phyloP scores from a whole-genome alignment of 1,284 basidiomycete species.

The Schizophyllum amplum region DNA sequence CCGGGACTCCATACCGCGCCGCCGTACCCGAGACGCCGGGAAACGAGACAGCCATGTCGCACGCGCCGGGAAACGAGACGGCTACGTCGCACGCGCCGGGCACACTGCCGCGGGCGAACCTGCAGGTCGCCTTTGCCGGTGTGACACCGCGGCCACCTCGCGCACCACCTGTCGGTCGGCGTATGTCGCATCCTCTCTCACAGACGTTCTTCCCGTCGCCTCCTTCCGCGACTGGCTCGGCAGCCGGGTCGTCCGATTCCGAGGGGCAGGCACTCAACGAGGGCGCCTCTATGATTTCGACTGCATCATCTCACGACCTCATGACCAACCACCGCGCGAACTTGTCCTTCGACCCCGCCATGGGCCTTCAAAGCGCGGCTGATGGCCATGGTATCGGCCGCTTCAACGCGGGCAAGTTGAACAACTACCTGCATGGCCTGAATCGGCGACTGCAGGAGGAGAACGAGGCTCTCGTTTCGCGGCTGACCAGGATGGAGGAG shows the following conservation, averaged over 20 bases:
- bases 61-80: conserved; percentile 10
- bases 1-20: conserved; percentile 52
- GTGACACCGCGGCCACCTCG: conserved; percentile 49
- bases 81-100: conserved; percentile 4
- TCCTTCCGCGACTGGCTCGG: neutral
- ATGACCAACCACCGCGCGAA: conserved; percentile 74
- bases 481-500: conserved; percentile 41
- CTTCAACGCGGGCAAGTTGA: conserved; percentile 77
- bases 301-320: conserved; percentile 77
- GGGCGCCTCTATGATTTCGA: conserved; percentile 61
- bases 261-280: conserved; percentile 18
- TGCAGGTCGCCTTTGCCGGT: conserved; percentile 49
- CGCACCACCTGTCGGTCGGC: conserved; percentile 18
- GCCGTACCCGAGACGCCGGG: conserved; percentile 24
- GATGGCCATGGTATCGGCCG: conserved; percentile 51
- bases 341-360: conserved; percentile 74
- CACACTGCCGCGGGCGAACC: conserved; percentile 18
- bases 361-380: conserved; percentile 53
- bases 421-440: conserved; percentile 73
- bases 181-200: conserved; percentile 55
- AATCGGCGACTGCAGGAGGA: conserved; percentile 77
- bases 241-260: conserved; percentile 21
- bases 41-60: neutral
- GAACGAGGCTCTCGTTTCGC: conserved; percentile 54
- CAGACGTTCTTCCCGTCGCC: conserved; percentile 35